phyloP scores from a whole-genome alignment of 1,139 yeast species.

The Yamadazyma friedrichii region DNA sequence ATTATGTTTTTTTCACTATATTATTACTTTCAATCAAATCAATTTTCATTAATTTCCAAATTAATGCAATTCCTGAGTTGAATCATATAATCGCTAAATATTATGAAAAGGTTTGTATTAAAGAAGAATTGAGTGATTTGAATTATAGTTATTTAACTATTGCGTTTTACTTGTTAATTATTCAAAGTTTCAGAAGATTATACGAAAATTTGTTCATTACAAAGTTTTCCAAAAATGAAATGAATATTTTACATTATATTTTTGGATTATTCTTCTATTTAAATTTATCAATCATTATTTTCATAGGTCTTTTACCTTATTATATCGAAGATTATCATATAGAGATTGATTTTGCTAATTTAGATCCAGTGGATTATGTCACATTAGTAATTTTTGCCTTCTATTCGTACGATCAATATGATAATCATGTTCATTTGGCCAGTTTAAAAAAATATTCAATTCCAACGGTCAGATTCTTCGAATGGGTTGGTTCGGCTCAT shows the following conservation, averaged over 20 bases:
- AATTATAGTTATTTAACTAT: conserved; percentile 17
- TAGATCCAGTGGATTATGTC: conserved; percentile 13
- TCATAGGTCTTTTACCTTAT: conserved; percentile 18
- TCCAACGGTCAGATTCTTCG: conserved; percentile 57
- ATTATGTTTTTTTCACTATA: conserved; percentile 35
- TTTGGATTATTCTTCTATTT: conserved; percentile 70
- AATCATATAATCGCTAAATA: conserved; percentile 5
- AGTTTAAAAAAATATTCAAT: conserved; percentile 61
- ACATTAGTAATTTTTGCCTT: conserved; percentile 31
- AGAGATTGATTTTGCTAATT: conserved; percentile 6
- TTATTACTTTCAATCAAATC: conserved; percentile 9
- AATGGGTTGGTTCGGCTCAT: conserved; percentile 67
- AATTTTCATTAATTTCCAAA: conserved; percentile 10
- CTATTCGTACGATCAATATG: conserved; percentile 56
- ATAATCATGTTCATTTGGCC: conserved; percentile 61
- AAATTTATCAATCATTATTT: conserved; percentile 22
- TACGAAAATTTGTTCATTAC: conserved; percentile 58
- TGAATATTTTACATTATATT: conserved; percentile 74
- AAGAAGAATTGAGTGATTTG: conserved; percentile 9
- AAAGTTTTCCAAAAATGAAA: conserved; percentile 49
- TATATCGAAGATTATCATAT: conserved; percentile 10
- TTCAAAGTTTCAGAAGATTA: conserved; percentile 66
- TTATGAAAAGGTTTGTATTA: conserved; percentile 9
- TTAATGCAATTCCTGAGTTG: conserved; percentile 9
- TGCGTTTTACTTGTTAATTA: conserved; percentile 21